phyloP scores from a whole-genome alignment of 257 asterid species.

The Paraleonurus japonicus region DNA sequence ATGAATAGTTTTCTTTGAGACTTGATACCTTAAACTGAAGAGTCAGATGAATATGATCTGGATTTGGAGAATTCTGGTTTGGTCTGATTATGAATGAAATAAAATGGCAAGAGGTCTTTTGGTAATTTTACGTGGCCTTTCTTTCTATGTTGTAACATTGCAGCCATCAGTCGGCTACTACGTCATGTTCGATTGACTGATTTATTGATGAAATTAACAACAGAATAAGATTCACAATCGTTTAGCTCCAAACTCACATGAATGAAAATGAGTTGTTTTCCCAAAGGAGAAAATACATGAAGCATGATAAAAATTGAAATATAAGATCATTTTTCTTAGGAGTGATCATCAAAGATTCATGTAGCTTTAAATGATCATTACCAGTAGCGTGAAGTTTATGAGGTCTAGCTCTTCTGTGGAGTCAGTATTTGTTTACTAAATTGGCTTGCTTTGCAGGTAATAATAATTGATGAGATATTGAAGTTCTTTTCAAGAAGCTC shows the following conservation, averaged over 20 bases:
- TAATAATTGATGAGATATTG: slow-evolving; percentile 88
- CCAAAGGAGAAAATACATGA: not conserved
- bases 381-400: not conserved
- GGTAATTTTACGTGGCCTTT: no score
- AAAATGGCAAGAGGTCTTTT: no score
- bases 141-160: no score
- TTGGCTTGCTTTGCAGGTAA: slow-evolving; percentile 54
- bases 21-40: not conserved
- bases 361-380: not conserved
- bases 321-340: not conserved
- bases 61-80: no score
- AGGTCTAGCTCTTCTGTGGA: no score
- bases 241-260: not conserved
- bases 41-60: not conserved
- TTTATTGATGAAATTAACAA: no score
- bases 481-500: slow-evolving; percentile 83
- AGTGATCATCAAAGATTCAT: not conserved
- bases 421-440: not conserved
- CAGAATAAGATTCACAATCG: not conserved
- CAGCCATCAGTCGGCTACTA: no score
- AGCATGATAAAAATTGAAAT: not conserved
- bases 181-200: no score
- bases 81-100: no score
- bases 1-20: not conserved
- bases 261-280: not conserved